Evolutionary conservation across 2,329 filamentous ascomycete species (phyloP), one percentile per base, ranked within the genome.

Genomic region (Calonectria pauciramosa): DNA sequence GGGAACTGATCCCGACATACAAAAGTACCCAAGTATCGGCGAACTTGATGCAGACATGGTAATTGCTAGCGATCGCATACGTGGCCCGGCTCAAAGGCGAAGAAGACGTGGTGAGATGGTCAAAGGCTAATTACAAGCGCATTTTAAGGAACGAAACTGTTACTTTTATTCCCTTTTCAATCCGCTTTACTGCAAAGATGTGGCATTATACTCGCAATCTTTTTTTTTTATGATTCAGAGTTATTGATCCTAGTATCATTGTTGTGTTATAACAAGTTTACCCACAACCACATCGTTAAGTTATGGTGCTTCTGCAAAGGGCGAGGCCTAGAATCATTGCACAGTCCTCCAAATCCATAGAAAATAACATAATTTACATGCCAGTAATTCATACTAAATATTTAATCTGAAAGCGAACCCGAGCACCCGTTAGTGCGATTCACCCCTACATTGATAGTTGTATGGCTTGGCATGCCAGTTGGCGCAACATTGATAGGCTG

Each of bases 1-100:
- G 56, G 56, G 36, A 63, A 28, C 56, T 26, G 56, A 63, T 63
- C 23, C 56, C 56, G 56, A 63, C 56, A 63, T 63, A 41, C 56
- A 63, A 63, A 63, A 63, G 56, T 63, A 3, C 56, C 56, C 18
- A 11, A 4, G 26, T 63, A 63, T 41, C 34, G 26, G 23, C 34
- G 23, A 38, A 63, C 56, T 26, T 38, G 34, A 41, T 16, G 36
- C 23, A 41, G 23, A 26, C n/a, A n/a, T 30, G 34, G 23, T 30
- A 28, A 38, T 34, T 56, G 56, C 36, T 26, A 28, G 36, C 14
- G 23, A 41, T 28, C 14, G 56, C 23, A 28, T 28, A 41, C 56
- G 23, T 36, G 34, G 34, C 36, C 34, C 16, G 34, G 10, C 36
- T 63, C 3, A 3, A 18, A 28, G 56, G 34, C 23, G 4, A 2